Percentiles rank a stretch among this genome's conserved stretches.
phyloP scores from a whole-genome alignment of 768 basidiomycete species.

The Naganishia vaughanmartiniae region DNA sequence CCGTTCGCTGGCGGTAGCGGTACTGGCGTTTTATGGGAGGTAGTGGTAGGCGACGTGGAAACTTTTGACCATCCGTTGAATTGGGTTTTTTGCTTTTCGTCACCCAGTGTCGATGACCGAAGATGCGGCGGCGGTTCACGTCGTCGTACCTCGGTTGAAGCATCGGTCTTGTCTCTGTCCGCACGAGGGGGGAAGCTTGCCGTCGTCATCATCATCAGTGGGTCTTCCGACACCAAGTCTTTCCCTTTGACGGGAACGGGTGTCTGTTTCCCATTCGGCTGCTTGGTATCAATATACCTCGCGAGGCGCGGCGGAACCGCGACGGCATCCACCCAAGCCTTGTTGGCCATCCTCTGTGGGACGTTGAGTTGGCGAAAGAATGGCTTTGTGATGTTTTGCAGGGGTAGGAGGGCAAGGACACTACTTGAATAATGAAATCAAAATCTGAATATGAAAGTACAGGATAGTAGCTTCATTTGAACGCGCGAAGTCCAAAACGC shows the following conservation, averaged over 20 bases:
- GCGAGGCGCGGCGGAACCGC: neutral
- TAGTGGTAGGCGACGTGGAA: neutral
- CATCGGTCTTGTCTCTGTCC: neutral
- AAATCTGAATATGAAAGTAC: neutral
- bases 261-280: constrained; percentile 1
- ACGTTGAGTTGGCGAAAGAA: neutral
- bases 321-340: constrained; percentile 12
- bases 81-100: neutral
- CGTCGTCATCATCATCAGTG: too few species aligned
- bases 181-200: neutral
- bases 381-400: neutral
- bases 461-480: too few species aligned
- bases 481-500: too few species aligned
- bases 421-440: neutral
- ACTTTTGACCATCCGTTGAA: constrained; percentile 20
- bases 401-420: neutral
- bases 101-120: neutral
- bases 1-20: constrained; percentile 3
- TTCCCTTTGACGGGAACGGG: constrained; percentile 9
- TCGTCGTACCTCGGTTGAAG: neutral
- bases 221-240: too few species aligned
- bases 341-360: constrained; percentile 25
- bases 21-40: neutral
- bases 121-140: constrained; percentile 18
- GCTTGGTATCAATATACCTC: neutral